Base-by-base conservation (phyloP, 805 yeast species). In the Candida sonorensis region DNA sequence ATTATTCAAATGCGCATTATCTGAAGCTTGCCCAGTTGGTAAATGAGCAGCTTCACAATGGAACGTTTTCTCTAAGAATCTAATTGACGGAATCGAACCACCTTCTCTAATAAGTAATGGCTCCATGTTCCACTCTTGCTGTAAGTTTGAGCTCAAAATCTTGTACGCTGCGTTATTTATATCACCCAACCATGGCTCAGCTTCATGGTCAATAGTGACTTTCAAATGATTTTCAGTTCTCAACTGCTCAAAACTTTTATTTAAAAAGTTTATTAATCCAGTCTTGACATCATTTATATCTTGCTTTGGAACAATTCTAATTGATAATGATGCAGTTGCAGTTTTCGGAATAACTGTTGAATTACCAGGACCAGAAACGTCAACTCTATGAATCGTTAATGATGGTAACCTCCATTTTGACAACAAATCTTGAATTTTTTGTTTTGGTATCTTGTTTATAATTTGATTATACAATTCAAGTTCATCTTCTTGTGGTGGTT, bases 101-200 rank as follows among this genome's bases (percentile, higher is more conserved):
- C 98, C 98, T 61, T 92, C 98, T 43, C 97, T 73, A 20, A 92
- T 84, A 38, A 77, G 80, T 26, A 90, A 61, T 2, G 97, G 97
- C 34, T 82, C 84, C 10, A 66, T 60, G 0, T 72, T 75, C 98
- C 98, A 90, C 34, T 77, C 83, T 4, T 62, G 55, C 26, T 63
- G 59, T 20, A 90, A 64, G 31, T 82, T 85, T 16, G 72, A 61
- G 34, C 69, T 66, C 22, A 92, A 61, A 7, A 81, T 67, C 45
- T 73, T 67, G 54, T 83, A 92, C 2, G 88, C 85, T 26, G 67
- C 67, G 49, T 84, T 87, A 10, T 66, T 58, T 10, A 88, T 81
- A 45, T 92, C 87, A 4, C 97, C 97, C 8, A 90, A 61, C 98
- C 98, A 90, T 2, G 97, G 94, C 47, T 88, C 97, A 0, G 95